A percentile compares a stretch with the other conserved stretches of the same genome.
Evolutionary conservation across 208 protist genomes (phyloP).

Genomic region (Acanthamoeba triangularis): DNA sequence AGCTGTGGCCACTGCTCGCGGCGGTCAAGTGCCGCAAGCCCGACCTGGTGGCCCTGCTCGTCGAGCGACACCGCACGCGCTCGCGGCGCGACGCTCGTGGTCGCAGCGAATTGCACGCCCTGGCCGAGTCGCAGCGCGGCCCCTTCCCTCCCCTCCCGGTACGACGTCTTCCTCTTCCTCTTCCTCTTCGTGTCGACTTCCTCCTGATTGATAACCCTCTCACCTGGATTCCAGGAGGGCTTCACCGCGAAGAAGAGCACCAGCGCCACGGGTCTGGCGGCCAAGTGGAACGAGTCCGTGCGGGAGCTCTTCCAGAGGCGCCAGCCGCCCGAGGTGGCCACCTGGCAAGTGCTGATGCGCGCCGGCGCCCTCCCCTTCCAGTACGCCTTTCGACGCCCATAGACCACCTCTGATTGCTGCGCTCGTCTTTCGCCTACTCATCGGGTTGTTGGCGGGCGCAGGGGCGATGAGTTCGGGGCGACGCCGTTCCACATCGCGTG

Average conservation of each 20-base stretch:
- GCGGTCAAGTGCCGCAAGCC: not conserved
- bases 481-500: conserved; percentile 52
- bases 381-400: not conserved
- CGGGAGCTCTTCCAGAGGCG: not conserved
- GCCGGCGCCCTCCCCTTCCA: not conserved
- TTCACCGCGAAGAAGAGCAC: too few relatives aligned
- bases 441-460: not conserved
- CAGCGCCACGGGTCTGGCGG: too few relatives aligned
- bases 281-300: too few relatives aligned
- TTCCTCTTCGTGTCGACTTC: too few relatives aligned
- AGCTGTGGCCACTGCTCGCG: not conserved
- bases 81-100: not conserved
- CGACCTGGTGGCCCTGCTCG: not conserved
- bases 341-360: not conserved
- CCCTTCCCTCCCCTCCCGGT: not conserved
- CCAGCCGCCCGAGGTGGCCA: not conserved
- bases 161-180: too few relatives aligned
- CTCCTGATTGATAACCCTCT: too few relatives aligned
- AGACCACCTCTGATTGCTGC: too few relatives aligned
- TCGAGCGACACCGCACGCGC: not conserved
- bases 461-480: not conserved
- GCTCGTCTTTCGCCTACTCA: too few relatives aligned
- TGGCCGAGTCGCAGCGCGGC: not conserved
- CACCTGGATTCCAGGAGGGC: too few relatives aligned
- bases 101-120: not conserved